These are phyloP conservation scores for Aspergillus funiculosus DNA, from an alignment of 495 filamentous ascomycete genomes.

Conservation along the genomic window DNA sequence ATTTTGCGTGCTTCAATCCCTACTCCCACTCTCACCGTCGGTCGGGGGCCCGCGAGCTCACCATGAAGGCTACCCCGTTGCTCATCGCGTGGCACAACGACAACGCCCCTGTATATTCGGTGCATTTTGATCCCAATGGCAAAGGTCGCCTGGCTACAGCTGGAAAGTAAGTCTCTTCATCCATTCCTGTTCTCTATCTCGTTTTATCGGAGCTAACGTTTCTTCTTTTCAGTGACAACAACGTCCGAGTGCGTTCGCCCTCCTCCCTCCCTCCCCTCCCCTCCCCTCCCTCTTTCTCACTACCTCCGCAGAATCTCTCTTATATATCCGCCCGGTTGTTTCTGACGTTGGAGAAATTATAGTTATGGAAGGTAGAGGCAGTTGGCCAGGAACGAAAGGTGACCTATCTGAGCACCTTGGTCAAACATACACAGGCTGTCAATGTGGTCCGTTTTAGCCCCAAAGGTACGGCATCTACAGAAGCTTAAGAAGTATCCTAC, in stretches of 20 bases:
- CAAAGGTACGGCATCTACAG: conserved; percentile 53
- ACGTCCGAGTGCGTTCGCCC: conserved; percentile 71
- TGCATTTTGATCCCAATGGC: conserved; percentile 90
- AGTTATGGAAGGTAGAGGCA: conserved; percentile 87
- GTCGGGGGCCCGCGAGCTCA: conserved; percentile 33
- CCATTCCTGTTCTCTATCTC: background rate
- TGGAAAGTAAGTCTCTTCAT: conserved; percentile 51
- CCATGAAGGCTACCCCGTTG: conserved; percentile 85
- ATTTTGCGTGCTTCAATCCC: background rate
- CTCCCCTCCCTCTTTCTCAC: conserved; percentile 9
- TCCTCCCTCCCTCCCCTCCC: conserved; percentile 12
- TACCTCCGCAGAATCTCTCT: background rate
- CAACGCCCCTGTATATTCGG: conserved; percentile 89
- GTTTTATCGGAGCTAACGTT: conserved; percentile 7
- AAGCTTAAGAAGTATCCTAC: background rate
- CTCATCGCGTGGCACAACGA: conserved; percentile 96
- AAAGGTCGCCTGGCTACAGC: conserved; percentile 90
- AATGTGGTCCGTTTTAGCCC: conserved; percentile 97
- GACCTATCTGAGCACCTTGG: conserved; percentile 81
- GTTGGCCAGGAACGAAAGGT: conserved; percentile 84
- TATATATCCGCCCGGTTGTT: conserved; percentile 4
- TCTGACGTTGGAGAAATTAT: conserved; percentile 30
- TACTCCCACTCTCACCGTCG: conserved; percentile 16
- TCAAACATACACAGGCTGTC: conserved; percentile 93
- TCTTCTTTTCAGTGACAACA: conserved; percentile 63